Conservation (phyloP, 495 filamentous ascomycete species). For the Xylaria curta region DNA sequence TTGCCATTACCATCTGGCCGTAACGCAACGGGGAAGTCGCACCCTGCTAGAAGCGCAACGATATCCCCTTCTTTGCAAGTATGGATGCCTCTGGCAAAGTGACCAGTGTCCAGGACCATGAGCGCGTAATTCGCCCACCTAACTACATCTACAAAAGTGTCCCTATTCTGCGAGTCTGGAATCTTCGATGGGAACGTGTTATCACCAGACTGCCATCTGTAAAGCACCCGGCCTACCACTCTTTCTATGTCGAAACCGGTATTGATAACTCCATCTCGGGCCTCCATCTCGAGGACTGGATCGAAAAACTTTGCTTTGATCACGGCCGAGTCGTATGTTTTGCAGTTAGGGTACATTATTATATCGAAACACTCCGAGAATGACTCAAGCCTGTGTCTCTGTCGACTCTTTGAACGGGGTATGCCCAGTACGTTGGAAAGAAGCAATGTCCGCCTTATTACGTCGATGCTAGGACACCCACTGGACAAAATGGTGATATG, state of each 20-base stretch:
- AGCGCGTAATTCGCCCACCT: slow-evolving; percentile 1
- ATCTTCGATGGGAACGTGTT: not conserved
- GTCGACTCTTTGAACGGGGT: too few species aligned
- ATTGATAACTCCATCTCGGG: not conserved
- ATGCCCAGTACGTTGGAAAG: too few species aligned
- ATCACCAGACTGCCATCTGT: too few species aligned
- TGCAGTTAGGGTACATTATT: not conserved
- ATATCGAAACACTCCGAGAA: not conserved
- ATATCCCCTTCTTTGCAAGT: not conserved
- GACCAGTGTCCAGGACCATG: not conserved
- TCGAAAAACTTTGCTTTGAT: not conserved
- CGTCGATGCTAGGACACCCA: not conserved
- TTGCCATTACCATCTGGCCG: not conserved
- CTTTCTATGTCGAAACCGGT: not conserved
- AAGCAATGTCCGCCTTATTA: too few species aligned
- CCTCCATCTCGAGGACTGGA: not conserved
- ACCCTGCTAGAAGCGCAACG: slow-evolving; percentile 4
- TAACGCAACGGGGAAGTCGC: not conserved
- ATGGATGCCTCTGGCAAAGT: not conserved
- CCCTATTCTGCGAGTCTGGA: not conserved
- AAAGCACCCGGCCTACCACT: not conserved
- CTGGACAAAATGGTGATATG: not conserved
- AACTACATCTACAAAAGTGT: too few species aligned
- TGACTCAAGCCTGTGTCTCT: not conserved
- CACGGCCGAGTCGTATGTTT: not conserved